Base-by-base conservation (phyloP, 768 basidiomycete genomes). In the Amanita brunnescens region DNA sequence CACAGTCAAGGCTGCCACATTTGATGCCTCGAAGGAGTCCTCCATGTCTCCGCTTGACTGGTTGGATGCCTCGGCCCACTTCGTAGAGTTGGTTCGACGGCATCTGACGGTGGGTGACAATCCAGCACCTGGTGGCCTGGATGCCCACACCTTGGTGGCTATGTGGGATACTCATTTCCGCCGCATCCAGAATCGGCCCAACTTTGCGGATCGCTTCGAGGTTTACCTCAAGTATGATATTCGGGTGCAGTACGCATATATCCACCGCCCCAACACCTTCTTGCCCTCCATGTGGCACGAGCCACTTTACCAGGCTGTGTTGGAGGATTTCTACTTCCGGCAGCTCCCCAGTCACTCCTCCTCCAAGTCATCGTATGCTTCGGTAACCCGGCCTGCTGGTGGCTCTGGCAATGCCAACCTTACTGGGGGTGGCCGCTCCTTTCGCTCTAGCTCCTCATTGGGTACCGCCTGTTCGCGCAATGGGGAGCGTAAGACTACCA, bases 121-220 rank as follows among this genome's bases (percentile, higher is more conserved):
- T 26, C 10, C 24, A 4, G 42, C 24, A 21, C 42, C 42, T 2
- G 42, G 42, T 10, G 42, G 42, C 5, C 42, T 21, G 2, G 42
- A 43, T 43, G 42, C 24, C 9, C 2, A 3, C 2, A 21, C 42
- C 4, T 4, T 43, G 42, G 42, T 14, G 2, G 13, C 26, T 2
- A 43, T 43, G 42, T 43, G 42, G 42, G 42, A 43, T 13, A n/a
- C 42, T 12, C 42, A 43, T 13, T 43, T 43, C 23, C 26, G 42
- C 7, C n/a, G 42, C 14, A 23, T 43, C 6, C 42, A 43, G 23
- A 16, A n/a, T 16, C 13, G 42, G 3, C 42, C 42, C 20, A 24
- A 24, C 12, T 43, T 43, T 43, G 42, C 42, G 6, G 42, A 43
- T 5, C 26, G 42, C 21, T 43, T 43, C 20, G 42, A 43, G 26